Evolutionary conservation across 2,329 filamentous ascomycete species (phyloP), one percentile per base, ranked within the genome.

Genomic region (Coleophoma cylindrospora): DNA sequence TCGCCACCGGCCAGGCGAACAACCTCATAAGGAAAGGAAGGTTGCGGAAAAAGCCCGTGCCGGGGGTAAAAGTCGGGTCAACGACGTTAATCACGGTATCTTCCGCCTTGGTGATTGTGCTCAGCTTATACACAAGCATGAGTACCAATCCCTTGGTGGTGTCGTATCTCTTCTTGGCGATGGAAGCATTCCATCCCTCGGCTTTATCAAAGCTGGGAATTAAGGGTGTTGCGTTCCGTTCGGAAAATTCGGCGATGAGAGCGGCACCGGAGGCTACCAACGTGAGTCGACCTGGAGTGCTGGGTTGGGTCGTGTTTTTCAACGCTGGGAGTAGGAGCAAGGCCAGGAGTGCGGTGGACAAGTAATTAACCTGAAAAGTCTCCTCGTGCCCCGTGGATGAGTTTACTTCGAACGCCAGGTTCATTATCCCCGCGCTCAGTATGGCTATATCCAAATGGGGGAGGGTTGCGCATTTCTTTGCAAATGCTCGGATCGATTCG

Each of bases 21-120:
- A 57, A 40, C 5, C 45, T 55, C 1, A 60, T 7, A 1, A 66
- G 3, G 1, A 58, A 45, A 12, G 54, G 50, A 2, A 58, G 48
- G 2, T 71, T 66, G 2, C 68, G 66, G n/a, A 61, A 55, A 4
- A 79, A 61, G 0, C 61, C 54, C 0, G 76, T 77, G 2, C 71
- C 73, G 14, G 54, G 57, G 1, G 60, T 63, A 12, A 64, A 57
- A 3, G 58, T 65, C 0, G 67, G 67, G 4, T 69, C 64, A 19
- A 64, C 60, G 48, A 66, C 57, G 40, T 68, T 69, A 45, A 69
- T 55, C 17, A 65, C 50, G 1, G 69, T 62, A 15, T 68, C 58
- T 9, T 64, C 50, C 0, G 64, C 34, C 0, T 50, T 48, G 5
- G 74, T 64, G 0, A 65, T 59, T n/a, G 68, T 62, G 2, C 64